A percentile compares a stretch with the other conserved stretches of the same genome.
These are phyloP conservation scores for Yarrowia bubula DNA, from an alignment of 805 yeast genomes.

Conservation along the genomic window DNA sequence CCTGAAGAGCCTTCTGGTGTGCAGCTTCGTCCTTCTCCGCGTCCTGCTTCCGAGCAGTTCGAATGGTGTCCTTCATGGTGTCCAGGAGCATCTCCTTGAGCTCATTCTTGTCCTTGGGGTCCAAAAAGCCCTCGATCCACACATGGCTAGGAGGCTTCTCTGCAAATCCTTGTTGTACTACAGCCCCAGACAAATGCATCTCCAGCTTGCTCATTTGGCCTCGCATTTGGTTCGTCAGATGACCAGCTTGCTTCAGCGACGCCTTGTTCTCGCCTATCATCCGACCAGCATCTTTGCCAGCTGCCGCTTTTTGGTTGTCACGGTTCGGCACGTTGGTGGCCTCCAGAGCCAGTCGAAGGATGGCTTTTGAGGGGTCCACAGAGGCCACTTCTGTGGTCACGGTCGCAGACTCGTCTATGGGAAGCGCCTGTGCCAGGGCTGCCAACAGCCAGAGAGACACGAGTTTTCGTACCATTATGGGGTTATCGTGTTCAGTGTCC, in stretches of 20 bases:
- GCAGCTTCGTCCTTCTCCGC: background rate
- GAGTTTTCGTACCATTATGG: background rate
- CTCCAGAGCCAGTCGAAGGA: constrained; percentile 1
- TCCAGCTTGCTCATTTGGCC: constrained; percentile 8
- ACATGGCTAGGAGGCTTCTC: background rate
- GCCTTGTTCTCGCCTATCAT: constrained; percentile 9
- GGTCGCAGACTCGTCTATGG: background rate
- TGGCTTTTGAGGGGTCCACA: background rate
- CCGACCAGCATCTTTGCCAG: background rate
- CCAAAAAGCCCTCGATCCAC: constrained; percentile 11
- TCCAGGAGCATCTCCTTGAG: background rate
- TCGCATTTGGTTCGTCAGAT: background rate
- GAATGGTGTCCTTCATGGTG: background rate
- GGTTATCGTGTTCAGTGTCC: background rate
- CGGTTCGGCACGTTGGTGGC: background rate
- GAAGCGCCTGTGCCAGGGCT: background rate
- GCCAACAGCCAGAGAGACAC: background rate
- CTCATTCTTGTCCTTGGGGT: constrained; percentile 17
- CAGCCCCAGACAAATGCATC: constrained; percentile 21
- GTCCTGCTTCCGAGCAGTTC: background rate
- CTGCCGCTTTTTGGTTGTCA: background rate
- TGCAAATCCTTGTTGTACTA: background rate
- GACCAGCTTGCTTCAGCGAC: constrained; percentile 2
- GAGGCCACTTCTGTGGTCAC: background rate
- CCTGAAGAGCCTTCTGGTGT: background rate